Evolutionary conservation across 2,329 filamentous ascomycete genomes (phyloP), one percentile per base, ranked within the genome.

Genomic region (Nectriaceae sp.): DNA sequence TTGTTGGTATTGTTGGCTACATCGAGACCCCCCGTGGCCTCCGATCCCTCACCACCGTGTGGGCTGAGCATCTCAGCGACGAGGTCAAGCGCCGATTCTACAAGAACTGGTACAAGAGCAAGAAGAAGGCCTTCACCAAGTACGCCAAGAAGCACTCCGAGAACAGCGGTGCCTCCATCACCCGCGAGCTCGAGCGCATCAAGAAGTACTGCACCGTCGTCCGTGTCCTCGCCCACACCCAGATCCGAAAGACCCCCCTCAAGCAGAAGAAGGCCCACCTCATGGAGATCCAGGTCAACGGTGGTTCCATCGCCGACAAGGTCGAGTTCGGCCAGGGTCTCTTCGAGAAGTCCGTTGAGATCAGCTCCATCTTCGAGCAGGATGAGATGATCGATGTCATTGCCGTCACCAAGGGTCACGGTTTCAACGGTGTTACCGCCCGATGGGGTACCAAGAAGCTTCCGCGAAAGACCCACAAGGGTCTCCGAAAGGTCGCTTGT

Each of bases 61-160:
- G 94, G 94, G 94, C 94, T 72, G 94, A 97, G 87, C 94, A 99
- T 78, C 79, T 99, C 78, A 90, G 89, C 79, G 94, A 99, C 78
- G 94, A 97, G 82, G 75, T 99, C 78, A 96, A 96, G 88, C 90
- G 94, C 72, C 90, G 94, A 75, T 99, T 99, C 90, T 99, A 99
- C 90, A 97, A 97, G 91, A 99, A 99, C 89, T 99, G 94, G 94
- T 99, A 99, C 89, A 96, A 96, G 89, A 91, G 87, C 85, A 99
- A 99, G 92, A 97, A 97, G 90, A 99, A 99, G 93, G 94, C 94
- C 58, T 99, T 99, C 84, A 99, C 94, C 85, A 97, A 96, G 85
- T 99, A 99, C 82, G 90, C 94, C 83, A 99, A 97, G 90, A 93
- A 96, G 87, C 90, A 97, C 88, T 91, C 93, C 61, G 93, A 97